phyloP scores from a whole-genome alignment of 257 asterid species.

The Lavandula angustifolia region DNA sequence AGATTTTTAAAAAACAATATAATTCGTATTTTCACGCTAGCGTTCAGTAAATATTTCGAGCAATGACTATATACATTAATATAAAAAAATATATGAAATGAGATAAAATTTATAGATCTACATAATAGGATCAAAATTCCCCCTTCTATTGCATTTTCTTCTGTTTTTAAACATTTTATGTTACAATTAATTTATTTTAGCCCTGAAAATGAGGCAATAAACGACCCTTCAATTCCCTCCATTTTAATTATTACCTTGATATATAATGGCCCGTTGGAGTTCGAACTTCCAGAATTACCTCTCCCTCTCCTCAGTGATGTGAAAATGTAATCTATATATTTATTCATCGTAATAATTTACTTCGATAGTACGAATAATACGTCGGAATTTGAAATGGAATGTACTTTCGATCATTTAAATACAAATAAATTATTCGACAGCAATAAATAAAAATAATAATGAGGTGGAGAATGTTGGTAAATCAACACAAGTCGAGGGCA shows the following conservation, averaged over 20 bases:
- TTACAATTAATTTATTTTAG: slow-evolving; percentile 3
- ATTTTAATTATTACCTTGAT: slow-evolving; percentile 23
- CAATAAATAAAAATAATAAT: background rate
- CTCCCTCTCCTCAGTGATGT: background rate
- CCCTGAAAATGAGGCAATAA: slow-evolving; percentile 21
- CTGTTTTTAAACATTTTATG: slow-evolving; percentile 3
- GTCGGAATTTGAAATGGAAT: too few relatives aligned
- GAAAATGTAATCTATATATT: too few relatives aligned
- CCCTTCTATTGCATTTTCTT: background rate
- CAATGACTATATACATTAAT: too few relatives aligned
- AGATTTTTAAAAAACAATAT: too few relatives aligned
- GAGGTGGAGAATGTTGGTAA: slow-evolving; percentile 15
- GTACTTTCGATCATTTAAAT: too few relatives aligned
- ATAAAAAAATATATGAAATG: too few relatives aligned
- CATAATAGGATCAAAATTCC: too few relatives aligned
- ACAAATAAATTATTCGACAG: background rate
- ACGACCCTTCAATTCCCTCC: slow-evolving; percentile 19
- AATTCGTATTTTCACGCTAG: too few relatives aligned
- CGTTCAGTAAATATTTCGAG: too few relatives aligned
- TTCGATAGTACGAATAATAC: too few relatives aligned
- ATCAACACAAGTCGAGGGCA: slow-evolving; percentile 7
- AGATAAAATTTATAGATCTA: too few relatives aligned
- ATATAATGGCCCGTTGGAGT: slow-evolving; percentile 36
- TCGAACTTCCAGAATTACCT: slow-evolving; percentile 25
- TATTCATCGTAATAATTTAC: too few relatives aligned